Conservation (phyloP, 345 rosid genomes). For the Lumnitzera racemosa region DNA sequence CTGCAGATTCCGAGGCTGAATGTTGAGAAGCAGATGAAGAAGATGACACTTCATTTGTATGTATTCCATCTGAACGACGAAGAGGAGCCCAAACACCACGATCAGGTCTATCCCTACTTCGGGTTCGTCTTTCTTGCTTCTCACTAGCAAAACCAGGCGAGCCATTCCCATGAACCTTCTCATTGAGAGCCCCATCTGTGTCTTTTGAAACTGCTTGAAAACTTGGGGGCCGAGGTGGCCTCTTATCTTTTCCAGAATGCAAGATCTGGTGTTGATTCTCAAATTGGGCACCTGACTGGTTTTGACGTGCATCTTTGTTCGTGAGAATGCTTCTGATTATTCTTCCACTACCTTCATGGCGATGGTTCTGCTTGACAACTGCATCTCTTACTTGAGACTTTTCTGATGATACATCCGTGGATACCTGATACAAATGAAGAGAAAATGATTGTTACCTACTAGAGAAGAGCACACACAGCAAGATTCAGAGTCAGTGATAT, state of each 20-base stretch:
- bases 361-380: conserved; percentile 36
- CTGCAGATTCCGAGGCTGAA: conserved; percentile 17
- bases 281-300: conserved; percentile 24
- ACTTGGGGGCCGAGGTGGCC: conserved; percentile 36
- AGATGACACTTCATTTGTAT: conserved; percentile 47
- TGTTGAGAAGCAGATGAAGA: conserved; percentile 26
- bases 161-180: conserved; percentile 32
- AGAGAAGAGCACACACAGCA: background rate
- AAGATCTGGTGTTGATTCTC: conserved; percentile 36
- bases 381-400: conserved; percentile 29
- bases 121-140: conserved; percentile 41
- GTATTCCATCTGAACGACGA: conserved; percentile 50
- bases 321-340: conserved; percentile 38
- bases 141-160: conserved; percentile 25
- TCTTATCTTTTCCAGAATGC: conserved; percentile 35
- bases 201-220: conserved; percentile 32
- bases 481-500: too few species aligned
- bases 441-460: background rate
- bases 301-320: conserved; percentile 41
- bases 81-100: conserved; percentile 58
- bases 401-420: conserved; percentile 18
- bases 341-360: conserved; percentile 33
- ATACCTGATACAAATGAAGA: conserved; percentile 15
- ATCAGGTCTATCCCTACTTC: conserved; percentile 59
- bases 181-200: conserved; percentile 34